Conservation (phyloP, 1,284 basidiomycete species). For the Heterobasidion irregulare region DNA sequence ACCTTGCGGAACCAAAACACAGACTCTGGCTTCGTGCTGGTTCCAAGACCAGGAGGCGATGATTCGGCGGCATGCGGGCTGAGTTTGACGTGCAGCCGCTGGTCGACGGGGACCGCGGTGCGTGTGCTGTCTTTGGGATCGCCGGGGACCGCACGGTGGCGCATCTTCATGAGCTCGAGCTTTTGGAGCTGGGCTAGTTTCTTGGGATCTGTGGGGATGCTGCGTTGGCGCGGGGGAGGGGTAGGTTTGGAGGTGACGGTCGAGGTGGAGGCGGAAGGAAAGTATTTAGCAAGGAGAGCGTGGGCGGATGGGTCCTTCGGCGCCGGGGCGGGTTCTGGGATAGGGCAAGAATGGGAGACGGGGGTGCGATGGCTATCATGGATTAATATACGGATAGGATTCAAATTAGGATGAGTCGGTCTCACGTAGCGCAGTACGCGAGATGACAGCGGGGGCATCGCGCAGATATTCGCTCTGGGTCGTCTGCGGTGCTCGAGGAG, state of each 20-base stretch:
- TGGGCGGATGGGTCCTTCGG: slow-evolving; percentile 41
- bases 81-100: slow-evolving; percentile 51
- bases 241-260: slow-evolving; percentile 5
- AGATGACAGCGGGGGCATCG: slow-evolving; percentile 44
- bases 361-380: slow-evolving; percentile 49
- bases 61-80: slow-evolving; percentile 16
- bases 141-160: slow-evolving; percentile 54
- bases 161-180: slow-evolving; percentile 64
- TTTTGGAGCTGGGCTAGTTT: slow-evolving; percentile 47
- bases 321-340: slow-evolving; percentile 10
- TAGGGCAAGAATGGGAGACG: slow-evolving; percentile 43
- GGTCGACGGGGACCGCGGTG: slow-evolving; percentile 34
- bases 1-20: slow-evolving; percentile 68
- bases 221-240: slow-evolving; percentile 12
- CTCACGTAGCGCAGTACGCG: slow-evolving; percentile 57
- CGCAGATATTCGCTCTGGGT: slow-evolving; percentile 23
- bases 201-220: slow-evolving; percentile 36
- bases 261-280: slow-evolving; percentile 20
- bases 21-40: slow-evolving; percentile 24
- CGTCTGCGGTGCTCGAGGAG: slow-evolving; percentile 17
- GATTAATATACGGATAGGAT: neutral
- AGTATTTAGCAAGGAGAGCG: slow-evolving; percentile 46
- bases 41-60: neutral
- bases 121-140: slow-evolving; percentile 45
- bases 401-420: neutral